Conservation (phyloP, 495 filamentous ascomycete species). For the Thermothielavioides terrestris region DNA sequence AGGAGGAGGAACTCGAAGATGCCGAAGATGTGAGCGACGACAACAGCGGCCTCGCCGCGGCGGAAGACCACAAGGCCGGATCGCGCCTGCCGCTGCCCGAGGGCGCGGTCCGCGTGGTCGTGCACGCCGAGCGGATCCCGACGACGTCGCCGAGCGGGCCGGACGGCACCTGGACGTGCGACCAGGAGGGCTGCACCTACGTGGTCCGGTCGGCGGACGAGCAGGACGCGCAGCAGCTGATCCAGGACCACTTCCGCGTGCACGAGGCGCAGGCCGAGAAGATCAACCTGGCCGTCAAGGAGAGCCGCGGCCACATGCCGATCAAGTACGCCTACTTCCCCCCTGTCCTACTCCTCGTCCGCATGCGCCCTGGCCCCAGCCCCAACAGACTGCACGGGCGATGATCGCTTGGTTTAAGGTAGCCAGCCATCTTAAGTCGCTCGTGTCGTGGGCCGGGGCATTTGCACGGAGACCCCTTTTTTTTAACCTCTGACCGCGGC, state of each 20-base stretch:
- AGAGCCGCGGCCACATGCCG: constrained; percentile 47
- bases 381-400: not conserved
- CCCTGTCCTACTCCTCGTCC: constrained; percentile 8
- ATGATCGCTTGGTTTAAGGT: not conserved
- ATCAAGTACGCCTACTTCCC: constrained; percentile 44
- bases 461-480: not conserved
- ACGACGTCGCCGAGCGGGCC: constrained; percentile 42
- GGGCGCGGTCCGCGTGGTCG: constrained; percentile 27
- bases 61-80: constrained; percentile 1
- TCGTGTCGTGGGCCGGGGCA: not conserved
- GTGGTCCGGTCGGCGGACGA: constrained; percentile 52
- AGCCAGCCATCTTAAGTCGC: not conserved
- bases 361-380: not conserved
- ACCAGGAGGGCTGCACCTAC: constrained; percentile 56
- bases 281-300: constrained; percentile 44
- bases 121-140: constrained; percentile 37
- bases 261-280: constrained; percentile 58
- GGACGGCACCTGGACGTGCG: constrained; percentile 62
- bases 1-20: constrained; percentile 18
- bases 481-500: not conserved
- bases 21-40: constrained; percentile 37
- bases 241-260: constrained; percentile 54
- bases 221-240: constrained; percentile 47
- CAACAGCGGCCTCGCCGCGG: constrained; percentile 15
- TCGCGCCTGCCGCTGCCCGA: constrained; percentile 9